Conservation (phyloP, 2,329 filamentous ascomycete species). For the Diaporthe ampelina region DNA sequence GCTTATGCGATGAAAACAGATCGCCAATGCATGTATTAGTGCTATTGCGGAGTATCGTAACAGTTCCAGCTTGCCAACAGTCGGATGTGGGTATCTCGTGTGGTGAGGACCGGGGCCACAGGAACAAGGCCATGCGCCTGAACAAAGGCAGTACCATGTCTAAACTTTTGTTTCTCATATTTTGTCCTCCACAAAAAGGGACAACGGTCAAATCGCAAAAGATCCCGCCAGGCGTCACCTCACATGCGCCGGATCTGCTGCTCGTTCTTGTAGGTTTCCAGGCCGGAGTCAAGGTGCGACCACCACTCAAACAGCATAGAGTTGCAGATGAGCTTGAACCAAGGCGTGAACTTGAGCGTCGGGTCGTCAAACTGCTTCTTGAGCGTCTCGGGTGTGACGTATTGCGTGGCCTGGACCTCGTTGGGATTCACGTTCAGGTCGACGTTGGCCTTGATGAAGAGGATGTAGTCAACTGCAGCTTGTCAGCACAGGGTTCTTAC, state of each 20-base stretch:
- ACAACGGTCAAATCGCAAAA: neutral
- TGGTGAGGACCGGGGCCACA: slow-evolving; percentile 6
- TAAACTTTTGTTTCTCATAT: slow-evolving; percentile 10
- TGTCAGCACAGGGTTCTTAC: slow-evolving; percentile 12
- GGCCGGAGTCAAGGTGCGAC: slow-evolving; percentile 82
- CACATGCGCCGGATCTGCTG: slow-evolving; percentile 88
- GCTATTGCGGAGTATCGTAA: slow-evolving; percentile 27
- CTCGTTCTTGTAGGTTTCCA: slow-evolving; percentile 90
- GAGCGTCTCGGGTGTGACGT: slow-evolving; percentile 85
- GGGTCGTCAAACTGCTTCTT: slow-evolving; percentile 88
- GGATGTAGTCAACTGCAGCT: slow-evolving; percentile 89
- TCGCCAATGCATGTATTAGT: slow-evolving; percentile 31
- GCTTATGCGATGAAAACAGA: neutral
- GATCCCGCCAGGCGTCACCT: neutral
- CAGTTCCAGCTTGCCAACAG: slow-evolving; percentile 17
- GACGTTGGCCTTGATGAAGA: slow-evolving; percentile 96
- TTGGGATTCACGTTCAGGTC: slow-evolving; percentile 86
- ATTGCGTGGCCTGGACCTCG: slow-evolving; percentile 88
- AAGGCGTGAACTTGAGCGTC: slow-evolving; percentile 89
- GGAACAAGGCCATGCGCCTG: slow-evolving; percentile 5
- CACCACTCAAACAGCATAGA: slow-evolving; percentile 99
- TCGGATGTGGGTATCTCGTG: slow-evolving; percentile 34
- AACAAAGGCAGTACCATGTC: slow-evolving; percentile 16
- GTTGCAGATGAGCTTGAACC: slow-evolving; percentile 99
- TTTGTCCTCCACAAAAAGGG: neutral